Conservation (phyloP, 2,329 filamentous ascomycete species). For the Ophiocordyceps australis region DNA sequence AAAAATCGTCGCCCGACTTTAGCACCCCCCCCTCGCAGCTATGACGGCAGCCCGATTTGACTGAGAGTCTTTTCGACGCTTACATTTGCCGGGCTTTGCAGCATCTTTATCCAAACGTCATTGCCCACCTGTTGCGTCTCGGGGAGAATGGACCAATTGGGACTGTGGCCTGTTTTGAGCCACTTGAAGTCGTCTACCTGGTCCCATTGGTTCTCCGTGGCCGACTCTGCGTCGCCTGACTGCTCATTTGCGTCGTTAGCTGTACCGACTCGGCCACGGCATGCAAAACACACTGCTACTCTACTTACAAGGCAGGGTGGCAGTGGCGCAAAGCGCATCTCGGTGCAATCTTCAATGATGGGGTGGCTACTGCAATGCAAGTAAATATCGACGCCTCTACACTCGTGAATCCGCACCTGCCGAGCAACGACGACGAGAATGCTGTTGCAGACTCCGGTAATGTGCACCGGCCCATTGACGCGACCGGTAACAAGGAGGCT, state of each 20-base stretch:
- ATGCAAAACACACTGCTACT: too few relatives aligned
- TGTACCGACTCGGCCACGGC: not conserved
- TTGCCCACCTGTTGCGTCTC: constrained; percentile 39
- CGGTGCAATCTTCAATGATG: constrained; percentile 79
- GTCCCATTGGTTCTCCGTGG: constrained; percentile 55
- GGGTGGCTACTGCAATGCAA: constrained; percentile 66
- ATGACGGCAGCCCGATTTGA: constrained; percentile 21
- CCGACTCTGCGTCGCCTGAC: constrained; percentile 11
- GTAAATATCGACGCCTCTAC: constrained; percentile 65
- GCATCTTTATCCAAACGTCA: constrained; percentile 49
- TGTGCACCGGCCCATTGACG: constrained; percentile 64
- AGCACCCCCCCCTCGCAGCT: constrained; percentile 10
- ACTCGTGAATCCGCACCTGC: constrained; percentile 91
- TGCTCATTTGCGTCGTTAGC: constrained; percentile 4
- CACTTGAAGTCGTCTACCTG: constrained; percentile 96
- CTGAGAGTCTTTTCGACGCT: constrained; percentile 48
- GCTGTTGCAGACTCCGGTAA: constrained; percentile 56
- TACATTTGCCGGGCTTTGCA: constrained; percentile 43
- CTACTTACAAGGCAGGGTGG: constrained; percentile 47
- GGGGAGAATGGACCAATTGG: constrained; percentile 65
- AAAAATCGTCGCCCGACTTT: constrained; percentile 10
- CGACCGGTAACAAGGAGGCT: constrained; percentile 64
- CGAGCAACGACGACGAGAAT: constrained; percentile 63
- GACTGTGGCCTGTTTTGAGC: constrained; percentile 71
- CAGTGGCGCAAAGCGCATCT: constrained; percentile 62